Evolutionary conservation across 768 basidiomycete genomes (phyloP).

Genomic region (Boletus reticuloceps): DNA sequence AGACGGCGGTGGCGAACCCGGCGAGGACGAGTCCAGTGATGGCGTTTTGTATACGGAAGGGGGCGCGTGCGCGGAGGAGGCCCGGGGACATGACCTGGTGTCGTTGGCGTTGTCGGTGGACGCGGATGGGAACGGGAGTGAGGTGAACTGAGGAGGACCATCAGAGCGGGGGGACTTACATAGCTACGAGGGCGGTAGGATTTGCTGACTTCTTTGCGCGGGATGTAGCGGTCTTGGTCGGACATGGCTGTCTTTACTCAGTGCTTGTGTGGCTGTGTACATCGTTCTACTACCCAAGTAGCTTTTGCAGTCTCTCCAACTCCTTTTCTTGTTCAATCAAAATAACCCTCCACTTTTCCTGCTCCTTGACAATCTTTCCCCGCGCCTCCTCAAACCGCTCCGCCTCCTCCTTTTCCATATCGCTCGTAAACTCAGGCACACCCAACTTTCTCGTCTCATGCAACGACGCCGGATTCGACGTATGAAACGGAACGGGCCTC

Average conservation of each 20-base stretch:
- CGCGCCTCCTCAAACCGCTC: conserved; percentile 77
- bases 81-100: conserved; percentile 76
- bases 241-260: conserved; percentile 24
- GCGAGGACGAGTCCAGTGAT: conserved; percentile 71
- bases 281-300: conserved; percentile 4
- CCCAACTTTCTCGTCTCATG: conserved; percentile 63
- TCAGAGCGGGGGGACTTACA: conserved; percentile 17
- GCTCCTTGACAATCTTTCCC: conserved; percentile 68
- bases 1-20: conserved; percentile 77
- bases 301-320: conserved; percentile 63
- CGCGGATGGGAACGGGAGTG: too few species aligned
- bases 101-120: background rate
- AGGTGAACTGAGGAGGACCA: too few species aligned
- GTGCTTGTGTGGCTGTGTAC: conserved; percentile 15
- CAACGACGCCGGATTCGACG: conserved; percentile 55
- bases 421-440: conserved; percentile 77
- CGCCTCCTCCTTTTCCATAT: conserved; percentile 86
- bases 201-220: conserved; percentile 28
- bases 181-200: conserved; percentile 42
- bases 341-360: conserved; percentile 64
- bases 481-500: conserved; percentile 70
- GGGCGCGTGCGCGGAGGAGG: conserved; percentile 81
- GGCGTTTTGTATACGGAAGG: conserved; percentile 77
- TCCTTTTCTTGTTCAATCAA: conserved; percentile 85
- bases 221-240: conserved; percentile 30